Evolutionary conservation across 306 rosid genomes (phyloP), one percentile per base, ranked within the genome.

Genomic region (Glycine tomentella): DNA sequence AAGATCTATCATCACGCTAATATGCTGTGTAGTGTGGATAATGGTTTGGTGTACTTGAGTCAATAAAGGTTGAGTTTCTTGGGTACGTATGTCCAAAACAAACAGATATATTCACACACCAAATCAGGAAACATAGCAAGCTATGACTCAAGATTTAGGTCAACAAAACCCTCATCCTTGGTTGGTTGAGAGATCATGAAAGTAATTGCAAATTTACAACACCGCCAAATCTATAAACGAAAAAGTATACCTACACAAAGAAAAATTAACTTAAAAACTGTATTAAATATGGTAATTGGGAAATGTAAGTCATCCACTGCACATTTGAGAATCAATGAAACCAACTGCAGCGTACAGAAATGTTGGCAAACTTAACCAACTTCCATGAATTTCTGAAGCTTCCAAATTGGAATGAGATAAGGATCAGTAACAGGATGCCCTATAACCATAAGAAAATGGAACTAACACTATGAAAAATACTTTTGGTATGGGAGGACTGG

Each of bases 81-180:
- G 34, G 76, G 33, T 7, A 56, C 13, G n/a, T 49, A 58, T 13
- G n/a, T 49, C 57, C 77, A 61, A 75, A 68, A 57, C 31, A 57
- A 46, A 48, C 25, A 67, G 53, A 65, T 51, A 68, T 42, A 57
- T 33, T 46, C 13, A 20, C 8, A 6, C 48, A 81, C 70, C 64
- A 74, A 66, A 65, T 34, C 74, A 31, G 13, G 51, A 64, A 73
- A 65, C 15, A 44, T 3, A 14, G 69, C 14, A 9, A 65, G 16
- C 64, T 7, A 25, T 68, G 61, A 40, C 80, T 45, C 79, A 15
- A 63, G 38, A 75, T 79, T 85, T 76, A 84, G 88, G 80, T 75
- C 75, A 86, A 87, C 86, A 77, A 80, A 53, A 63, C 20, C 17
- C 56, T 62, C 80, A 38, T 79, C 65, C 12, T 11, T 16, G 57